Base-by-base conservation (phyloP, 169 alveolate genomes). In the Eimeria praecox region DNA sequence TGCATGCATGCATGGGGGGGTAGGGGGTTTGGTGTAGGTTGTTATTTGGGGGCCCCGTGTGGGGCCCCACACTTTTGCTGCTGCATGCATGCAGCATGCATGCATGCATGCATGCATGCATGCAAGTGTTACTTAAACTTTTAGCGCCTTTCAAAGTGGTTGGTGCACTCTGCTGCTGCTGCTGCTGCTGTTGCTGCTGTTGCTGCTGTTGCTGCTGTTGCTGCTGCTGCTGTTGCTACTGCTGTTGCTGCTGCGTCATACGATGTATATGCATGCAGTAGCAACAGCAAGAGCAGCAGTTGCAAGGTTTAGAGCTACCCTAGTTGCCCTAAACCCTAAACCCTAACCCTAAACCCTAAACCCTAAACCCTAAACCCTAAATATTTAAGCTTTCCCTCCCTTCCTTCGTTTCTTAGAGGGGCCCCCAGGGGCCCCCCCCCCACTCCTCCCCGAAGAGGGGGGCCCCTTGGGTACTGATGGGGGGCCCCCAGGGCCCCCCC, bases 31-130 rank as follows among this genome's bases (percentile, higher is more conserved):
- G 14, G 40, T 30, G 40, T 8, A 30, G 75, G 33, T 4, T 9
- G 30, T n/a, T n/a, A 9, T n/a, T n/a, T 4, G 75, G 75, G 75
- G 75, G 75, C 75, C 75, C 75, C 75, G 5, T 73, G 49, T n/a
- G 83, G 83, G 83, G 83, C 49, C 83, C 83, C 83, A 12, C 83
- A 78, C 44, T 40, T 42, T 33, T 42, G 88, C 62, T 78, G 38
- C 46, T n/a, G n/a, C n/a, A n/a, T n/a, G n/a, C n/a, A n/a, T n/a
- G n/a, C n/a, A n/a, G 62, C 46, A 20, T 78, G 18, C 44, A 44
- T 27, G 27, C 35, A 78, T 38, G 62, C 22, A 18, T 49, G 46
- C 35, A 10, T 78, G 35, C 62, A 49, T 12, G 30, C 56, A 24
- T 18, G 30, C 56, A 24, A 6, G 24, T 10, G 6, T 62, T 2